Conservation (phyloP, 208 protist species). For the Trichomonas tenax region DNA sequence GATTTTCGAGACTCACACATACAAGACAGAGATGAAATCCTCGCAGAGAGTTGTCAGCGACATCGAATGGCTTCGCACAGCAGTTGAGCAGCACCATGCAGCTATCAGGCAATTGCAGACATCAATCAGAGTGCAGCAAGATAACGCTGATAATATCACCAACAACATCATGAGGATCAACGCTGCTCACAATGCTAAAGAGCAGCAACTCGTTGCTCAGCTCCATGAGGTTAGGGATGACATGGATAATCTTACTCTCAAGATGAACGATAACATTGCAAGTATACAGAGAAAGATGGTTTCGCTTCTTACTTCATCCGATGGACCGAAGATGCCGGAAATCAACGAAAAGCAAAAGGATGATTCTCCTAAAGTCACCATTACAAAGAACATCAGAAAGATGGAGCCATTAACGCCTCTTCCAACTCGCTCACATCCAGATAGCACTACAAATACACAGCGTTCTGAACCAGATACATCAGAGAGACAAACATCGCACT, state of each 20-base stretch:
- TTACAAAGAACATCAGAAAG: not conserved
- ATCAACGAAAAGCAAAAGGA: not conserved
- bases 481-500: not conserved
- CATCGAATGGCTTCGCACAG: not conserved
- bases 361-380: not conserved
- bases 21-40: not conserved
- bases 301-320: not conserved
- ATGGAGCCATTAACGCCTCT: not conserved
- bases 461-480: not conserved
- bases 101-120: not conserved
- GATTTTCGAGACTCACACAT: not conserved
- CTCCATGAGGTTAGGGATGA: not conserved
- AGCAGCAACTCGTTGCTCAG: not conserved
- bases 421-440: not conserved
- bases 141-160: not conserved
- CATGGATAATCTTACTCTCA: not conserved
- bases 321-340: not conserved
- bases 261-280: not conserved
- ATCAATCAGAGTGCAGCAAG: not conserved
- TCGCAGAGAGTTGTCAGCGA: not conserved
- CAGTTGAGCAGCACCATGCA: not conserved
- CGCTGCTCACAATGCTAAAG: not conserved
- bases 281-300: not conserved
- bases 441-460: not conserved
- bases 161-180: not conserved